phyloP scores from a whole-genome alignment of 2,329 filamentous ascomycete genomes.

The Talaromyces sp. region DNA sequence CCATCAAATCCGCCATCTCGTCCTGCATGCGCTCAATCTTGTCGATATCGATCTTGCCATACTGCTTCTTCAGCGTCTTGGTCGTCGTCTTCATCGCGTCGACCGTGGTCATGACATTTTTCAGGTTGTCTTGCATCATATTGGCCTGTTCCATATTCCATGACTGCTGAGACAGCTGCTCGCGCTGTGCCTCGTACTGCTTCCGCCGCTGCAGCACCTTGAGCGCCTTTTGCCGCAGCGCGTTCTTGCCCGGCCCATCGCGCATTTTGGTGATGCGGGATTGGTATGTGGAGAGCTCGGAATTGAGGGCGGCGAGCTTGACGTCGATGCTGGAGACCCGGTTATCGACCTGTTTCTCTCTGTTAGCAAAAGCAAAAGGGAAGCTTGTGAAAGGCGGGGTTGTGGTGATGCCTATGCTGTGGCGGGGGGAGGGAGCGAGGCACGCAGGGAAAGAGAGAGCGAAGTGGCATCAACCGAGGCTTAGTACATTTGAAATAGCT shows the following conservation, averaged over 20 bases:
- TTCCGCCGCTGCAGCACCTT: slow-evolving; percentile 91
- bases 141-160: slow-evolving; percentile 99
- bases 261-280: slow-evolving; percentile 85
- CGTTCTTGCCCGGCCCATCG: slow-evolving; percentile 87
- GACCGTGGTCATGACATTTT: slow-evolving; percentile 97
- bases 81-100: slow-evolving; percentile 97
- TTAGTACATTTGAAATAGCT: slow-evolving; percentile 71
- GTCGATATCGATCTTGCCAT: slow-evolving; percentile 94
- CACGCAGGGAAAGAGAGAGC: background rate
- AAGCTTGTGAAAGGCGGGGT: background rate
- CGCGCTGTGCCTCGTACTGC: slow-evolving; percentile 88
- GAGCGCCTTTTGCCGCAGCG: slow-evolving; percentile 88
- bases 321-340: slow-evolving; percentile 85
- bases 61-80: slow-evolving; percentile 86
- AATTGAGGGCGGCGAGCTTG: slow-evolving; percentile 86
- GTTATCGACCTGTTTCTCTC: slow-evolving; percentile 59
- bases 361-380: background rate
- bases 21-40: slow-evolving; percentile 97
- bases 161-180: slow-evolving; percentile 87
- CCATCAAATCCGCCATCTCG: slow-evolving; percentile 97
- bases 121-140: slow-evolving; percentile 98
- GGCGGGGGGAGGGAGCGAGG: background rate
- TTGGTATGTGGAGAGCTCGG: slow-evolving; percentile 84
- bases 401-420: background rate
- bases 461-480: background rate